Evolutionary conservation across 495 filamentous ascomycete species (phyloP).

Genomic region (Tuber magnatum): DNA sequence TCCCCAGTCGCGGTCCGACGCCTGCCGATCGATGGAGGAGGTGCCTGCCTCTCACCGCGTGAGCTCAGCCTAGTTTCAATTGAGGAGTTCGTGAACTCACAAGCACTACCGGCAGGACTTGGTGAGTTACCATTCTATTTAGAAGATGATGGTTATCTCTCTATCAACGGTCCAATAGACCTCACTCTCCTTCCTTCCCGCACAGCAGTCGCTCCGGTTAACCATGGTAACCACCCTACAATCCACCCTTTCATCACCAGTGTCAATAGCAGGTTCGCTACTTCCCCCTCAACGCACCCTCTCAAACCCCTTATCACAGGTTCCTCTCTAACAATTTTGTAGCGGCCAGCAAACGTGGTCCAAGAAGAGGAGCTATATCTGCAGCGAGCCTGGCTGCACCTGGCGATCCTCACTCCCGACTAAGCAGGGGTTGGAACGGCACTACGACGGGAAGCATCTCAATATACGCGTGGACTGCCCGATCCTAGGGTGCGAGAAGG

Average conservation of each 20-base stretch:
- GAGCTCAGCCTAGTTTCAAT: neutral
- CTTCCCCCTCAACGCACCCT: neutral
- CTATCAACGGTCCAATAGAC: neutral
- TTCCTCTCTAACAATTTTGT: neutral
- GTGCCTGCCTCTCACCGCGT: too few relatives aligned
- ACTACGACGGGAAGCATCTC: neutral
- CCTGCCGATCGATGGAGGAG: too few relatives aligned
- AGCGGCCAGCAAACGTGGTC: neutral
- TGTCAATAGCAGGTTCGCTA: neutral
- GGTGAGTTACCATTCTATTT: neutral
- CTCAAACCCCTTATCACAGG: neutral
- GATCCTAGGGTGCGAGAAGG: slow-evolving; percentile 3
- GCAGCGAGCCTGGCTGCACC: neutral
- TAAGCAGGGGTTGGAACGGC: slow-evolving; percentile 10
- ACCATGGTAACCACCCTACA: neutral
- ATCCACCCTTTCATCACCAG: neutral
- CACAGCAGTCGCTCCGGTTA: neutral
- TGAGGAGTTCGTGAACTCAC: neutral
- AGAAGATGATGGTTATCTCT: neutral
- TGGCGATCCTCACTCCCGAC: neutral
- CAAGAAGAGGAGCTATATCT: neutral
- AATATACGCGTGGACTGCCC: slow-evolving; percentile 1
- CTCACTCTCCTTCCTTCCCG: neutral
- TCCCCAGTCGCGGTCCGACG: too few relatives aligned
- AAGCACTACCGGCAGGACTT: neutral